Base-by-base conservation (phyloP, 305 asterid species). In the Plantago coronopus region DNA sequence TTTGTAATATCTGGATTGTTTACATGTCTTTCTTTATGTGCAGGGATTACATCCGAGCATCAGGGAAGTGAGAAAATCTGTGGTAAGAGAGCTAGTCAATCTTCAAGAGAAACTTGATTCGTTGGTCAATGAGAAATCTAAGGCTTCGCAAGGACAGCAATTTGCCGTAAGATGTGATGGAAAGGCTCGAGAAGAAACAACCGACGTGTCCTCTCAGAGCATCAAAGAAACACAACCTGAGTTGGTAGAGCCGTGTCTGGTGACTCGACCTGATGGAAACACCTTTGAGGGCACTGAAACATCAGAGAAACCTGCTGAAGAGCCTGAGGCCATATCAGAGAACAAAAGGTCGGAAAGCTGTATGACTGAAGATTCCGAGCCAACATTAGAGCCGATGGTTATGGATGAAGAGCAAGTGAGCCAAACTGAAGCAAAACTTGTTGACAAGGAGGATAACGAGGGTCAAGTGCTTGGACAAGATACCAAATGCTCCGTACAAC, bases 101-200 rank as follows among this genome's bases (percentile, higher is more conserved):
- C 81, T 89, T 48, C 95, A 89, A 71, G 97, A 84, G 76, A 69
- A 77, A 51, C 80, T 89, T 9, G 95, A 87, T 61, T 20, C 67
- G 1, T 23, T 78, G 38, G 29, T 48, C n/a, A 51, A 23, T 5
- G 63, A 61, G 59, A 66, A 68, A 45, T 11, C 69, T 48, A 72
- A 62, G 43, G 51, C 56, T 53, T 48, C 49, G 42, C 23, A 49
- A 1, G 72, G 60, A 58, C 68, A 46, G 8, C 70, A 31, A 57
- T 44, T 67, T 37, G 38, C 29, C 40, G 47, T n/a, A 20, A 44
- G 19, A 21, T 20, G 37, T 7, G 61, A 17, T 4, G 79, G 62
- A 63, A 63, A 59, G 62, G 62, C 48, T 16, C 17, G 9, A 27
- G 27, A 59, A 54, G 63, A 55, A 37, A 43, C 22, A 27, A 63